Conservation (phyloP, 1,284 basidiomycete species). For the Ceratobasidium sp. region DNA sequence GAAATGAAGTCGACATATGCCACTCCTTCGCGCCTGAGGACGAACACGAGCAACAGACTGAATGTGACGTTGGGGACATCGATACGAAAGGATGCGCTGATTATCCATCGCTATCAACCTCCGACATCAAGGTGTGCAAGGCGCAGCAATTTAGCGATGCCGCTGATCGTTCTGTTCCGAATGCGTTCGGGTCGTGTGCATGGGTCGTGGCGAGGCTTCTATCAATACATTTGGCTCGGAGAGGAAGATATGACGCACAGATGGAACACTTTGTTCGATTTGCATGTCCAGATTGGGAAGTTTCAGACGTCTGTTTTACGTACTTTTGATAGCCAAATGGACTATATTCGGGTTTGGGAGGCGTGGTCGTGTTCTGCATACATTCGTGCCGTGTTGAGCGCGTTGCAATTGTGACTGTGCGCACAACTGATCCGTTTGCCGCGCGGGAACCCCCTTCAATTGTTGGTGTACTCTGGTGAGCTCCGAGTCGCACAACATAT, state of each 20-base stretch:
- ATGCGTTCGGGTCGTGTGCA: background rate
- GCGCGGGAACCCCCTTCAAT: background rate
- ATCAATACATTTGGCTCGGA: background rate
- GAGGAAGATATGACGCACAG: background rate
- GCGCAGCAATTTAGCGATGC: background rate
- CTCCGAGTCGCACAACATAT: no score
- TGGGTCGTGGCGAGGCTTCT: conserved; percentile 7
- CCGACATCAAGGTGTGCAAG: background rate
- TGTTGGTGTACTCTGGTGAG: background rate
- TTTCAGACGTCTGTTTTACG: background rate
- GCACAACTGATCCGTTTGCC: background rate
- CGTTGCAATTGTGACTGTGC: background rate
- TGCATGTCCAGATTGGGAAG: background rate
- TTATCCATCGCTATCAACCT: background rate
- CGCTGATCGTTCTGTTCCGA: background rate
- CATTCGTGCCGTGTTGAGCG: background rate
- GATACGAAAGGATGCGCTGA: background rate
- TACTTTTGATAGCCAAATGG: background rate
- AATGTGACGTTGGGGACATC: background rate
- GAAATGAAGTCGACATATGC: background rate
- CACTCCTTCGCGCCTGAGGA: background rate
- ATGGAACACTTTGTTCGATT: no score
- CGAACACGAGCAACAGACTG: background rate
- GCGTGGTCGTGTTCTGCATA: background rate
- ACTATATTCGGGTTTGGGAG: background rate